A percentile compares a stretch with the other conserved stretches of the same genome.
These are phyloP conservation scores for Tulasnella sp. DNA, from an alignment of 768 basidiomycete genomes.

Conservation along the genomic window DNA sequence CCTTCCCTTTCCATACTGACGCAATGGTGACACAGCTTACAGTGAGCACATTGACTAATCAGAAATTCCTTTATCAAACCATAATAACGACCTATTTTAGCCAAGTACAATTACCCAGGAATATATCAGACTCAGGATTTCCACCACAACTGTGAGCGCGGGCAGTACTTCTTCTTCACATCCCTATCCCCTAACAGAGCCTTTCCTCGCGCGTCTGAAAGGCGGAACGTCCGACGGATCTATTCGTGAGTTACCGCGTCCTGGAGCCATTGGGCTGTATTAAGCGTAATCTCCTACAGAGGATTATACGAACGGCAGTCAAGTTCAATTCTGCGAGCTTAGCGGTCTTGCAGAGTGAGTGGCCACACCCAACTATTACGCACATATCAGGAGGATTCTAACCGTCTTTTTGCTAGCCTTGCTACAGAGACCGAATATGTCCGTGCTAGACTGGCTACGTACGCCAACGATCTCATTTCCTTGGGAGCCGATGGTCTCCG, in stretches of 20 bases:
- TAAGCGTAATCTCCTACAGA: not conserved
- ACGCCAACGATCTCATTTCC: conserved; percentile 63
- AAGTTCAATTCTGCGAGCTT: conserved; percentile 30
- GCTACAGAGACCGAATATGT: conserved; percentile 68
- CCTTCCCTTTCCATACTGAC: not conserved
- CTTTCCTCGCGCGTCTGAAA: not conserved
- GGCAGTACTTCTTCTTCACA: not conserved
- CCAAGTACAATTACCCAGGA: conserved; percentile 38
- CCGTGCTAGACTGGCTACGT: conserved; percentile 55
- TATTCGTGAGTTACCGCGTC: conserved; percentile 7
- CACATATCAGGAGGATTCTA: not conserved
- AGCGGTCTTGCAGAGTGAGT: conserved; percentile 37
- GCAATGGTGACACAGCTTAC: conserved; percentile 30
- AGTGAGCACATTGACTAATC: not conserved
- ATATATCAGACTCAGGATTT: conserved; percentile 37
- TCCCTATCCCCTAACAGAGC: not conserved
- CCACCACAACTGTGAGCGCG: conserved; percentile 36
- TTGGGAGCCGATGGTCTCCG: conserved; percentile 51
- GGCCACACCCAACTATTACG: not conserved
- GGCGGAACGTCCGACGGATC: conserved; percentile 22
- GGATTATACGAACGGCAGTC: conserved; percentile 35
- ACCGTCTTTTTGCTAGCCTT: conserved; percentile 45
- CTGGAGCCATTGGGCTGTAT: not conserved
- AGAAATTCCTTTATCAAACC: not conserved
- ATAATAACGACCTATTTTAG: conserved; percentile 29